A percentile compares a stretch with the other conserved stretches of the same genome.
Conservation (phyloP, 164 flowering plant genomes). For the Nymphaea colorata region DNA sequence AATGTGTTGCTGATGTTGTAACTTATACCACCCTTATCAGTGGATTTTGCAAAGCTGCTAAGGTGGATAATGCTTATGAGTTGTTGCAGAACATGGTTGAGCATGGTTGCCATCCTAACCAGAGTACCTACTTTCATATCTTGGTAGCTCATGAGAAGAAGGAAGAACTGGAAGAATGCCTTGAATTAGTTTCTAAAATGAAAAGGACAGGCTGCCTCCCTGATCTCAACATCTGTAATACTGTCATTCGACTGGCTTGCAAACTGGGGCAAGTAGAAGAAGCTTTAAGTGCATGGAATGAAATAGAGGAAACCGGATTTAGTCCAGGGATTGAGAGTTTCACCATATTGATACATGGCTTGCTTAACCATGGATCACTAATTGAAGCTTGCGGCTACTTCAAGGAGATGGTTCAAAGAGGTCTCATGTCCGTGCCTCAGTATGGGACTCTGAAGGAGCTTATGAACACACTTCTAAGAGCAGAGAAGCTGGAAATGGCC, state of each 20-base stretch:
- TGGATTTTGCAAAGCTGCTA: constrained; percentile 83
- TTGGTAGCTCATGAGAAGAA: constrained; percentile 81
- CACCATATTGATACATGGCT: constrained; percentile 62
- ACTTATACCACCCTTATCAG: constrained; percentile 74
- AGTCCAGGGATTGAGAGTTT: constrained; percentile 65
- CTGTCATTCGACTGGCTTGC: constrained; percentile 57
- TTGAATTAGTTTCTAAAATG: constrained; percentile 59
- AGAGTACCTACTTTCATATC: constrained; percentile 51
- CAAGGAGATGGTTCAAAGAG: constrained; percentile 78
- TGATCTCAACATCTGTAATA: constrained; percentile 52
- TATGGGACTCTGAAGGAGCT: constrained; percentile 74
- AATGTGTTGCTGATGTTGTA: constrained; percentile 72
- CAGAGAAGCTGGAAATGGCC: constrained; percentile 61
- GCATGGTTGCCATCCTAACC: constrained; percentile 47
- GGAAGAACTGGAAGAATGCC: constrained; percentile 73
- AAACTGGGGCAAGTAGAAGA: constrained; percentile 69
- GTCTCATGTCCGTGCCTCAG: constrained; percentile 61
- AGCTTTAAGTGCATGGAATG: constrained; percentile 55
- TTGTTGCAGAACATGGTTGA: constrained; percentile 62
- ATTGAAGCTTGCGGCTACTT: constrained; percentile 76
- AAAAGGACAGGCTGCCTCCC: constrained; percentile 39
- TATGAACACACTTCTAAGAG: constrained; percentile 63
- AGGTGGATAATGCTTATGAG: constrained; percentile 52
- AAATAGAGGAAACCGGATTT: constrained; percentile 51
- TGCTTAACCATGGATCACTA: constrained; percentile 43